Evolutionary conservation across 345 rosid species (phyloP).

Genomic region (Garcia nutans): DNA sequence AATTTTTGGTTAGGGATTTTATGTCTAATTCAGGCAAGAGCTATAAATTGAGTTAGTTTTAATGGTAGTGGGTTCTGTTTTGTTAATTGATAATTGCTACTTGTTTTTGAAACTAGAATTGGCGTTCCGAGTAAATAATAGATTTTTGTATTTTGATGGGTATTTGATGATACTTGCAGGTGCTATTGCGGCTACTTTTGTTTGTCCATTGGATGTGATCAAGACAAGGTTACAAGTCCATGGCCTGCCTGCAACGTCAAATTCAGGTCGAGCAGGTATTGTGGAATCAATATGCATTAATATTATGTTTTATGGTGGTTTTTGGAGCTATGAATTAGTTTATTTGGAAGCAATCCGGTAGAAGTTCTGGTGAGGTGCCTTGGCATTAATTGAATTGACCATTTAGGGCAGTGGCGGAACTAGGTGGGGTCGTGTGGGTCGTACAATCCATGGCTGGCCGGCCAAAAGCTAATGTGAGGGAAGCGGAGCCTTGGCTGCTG

Average conservation of each 20-base stretch:
- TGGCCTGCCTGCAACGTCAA: slow-evolving; percentile 61
- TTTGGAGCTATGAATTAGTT: neutral
- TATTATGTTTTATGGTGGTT: neutral
- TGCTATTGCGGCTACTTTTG: slow-evolving; percentile 86
- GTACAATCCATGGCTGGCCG: no score
- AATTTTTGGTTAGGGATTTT: slow-evolving; percentile 9
- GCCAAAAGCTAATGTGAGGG: no score
- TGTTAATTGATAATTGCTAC: neutral
- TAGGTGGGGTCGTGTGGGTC: no score
- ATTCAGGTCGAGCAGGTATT: slow-evolving; percentile 60
- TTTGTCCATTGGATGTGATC: slow-evolving; percentile 97
- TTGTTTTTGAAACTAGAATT: neutral
- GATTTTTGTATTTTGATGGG: no score
- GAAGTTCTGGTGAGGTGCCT: neutral
- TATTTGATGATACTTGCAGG: slow-evolving; percentile 43
- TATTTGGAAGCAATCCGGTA: neutral
- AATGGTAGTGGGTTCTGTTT: no score
- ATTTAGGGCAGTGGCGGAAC: no score
- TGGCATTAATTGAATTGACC: neutral
- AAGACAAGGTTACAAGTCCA: slow-evolving; percentile 91
- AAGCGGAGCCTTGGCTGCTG: no score
- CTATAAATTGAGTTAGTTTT: no score
- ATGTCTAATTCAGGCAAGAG: neutral
- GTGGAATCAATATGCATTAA: slow-evolving; percentile 1
- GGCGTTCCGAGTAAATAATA: neutral